Evolutionary conservation across 169 alveolate genomes (phyloP).

Genomic region (Perkinsus marinus): DNA sequence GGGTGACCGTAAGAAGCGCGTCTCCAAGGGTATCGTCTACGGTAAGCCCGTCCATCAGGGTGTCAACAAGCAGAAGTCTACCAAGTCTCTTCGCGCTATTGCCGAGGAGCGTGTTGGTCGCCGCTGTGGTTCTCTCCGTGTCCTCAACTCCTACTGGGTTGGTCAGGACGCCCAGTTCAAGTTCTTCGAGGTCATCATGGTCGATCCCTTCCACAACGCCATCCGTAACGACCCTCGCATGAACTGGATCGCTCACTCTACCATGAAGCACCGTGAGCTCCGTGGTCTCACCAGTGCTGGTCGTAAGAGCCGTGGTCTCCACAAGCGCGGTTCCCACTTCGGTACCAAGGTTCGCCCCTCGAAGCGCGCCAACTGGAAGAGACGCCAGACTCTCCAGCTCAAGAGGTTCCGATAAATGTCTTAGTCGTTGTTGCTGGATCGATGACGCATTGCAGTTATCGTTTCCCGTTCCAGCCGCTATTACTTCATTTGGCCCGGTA

Average conservation of each 20-base stretch:
- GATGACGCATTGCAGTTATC: too few relatives aligned
- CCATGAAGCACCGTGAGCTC: constrained; percentile 94
- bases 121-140: constrained; percentile 86
- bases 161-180: constrained; percentile 97
- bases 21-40: constrained; percentile 94
- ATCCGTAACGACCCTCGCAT: constrained; percentile 94
- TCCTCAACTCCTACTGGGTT: constrained; percentile 98
- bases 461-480: too few relatives aligned
- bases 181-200: constrained; percentile 93
- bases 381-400: constrained; percentile 83
- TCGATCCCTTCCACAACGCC: constrained; percentile 95
- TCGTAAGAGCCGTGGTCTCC: constrained; percentile 52
- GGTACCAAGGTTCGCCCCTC: constrained; percentile 87
- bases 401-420: constrained; percentile 81
- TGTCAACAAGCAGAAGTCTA: constrained; percentile 85
- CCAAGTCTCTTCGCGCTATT: constrained; percentile 83
- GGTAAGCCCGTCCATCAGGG: constrained; percentile 98
- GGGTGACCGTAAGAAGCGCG: constrained; percentile 96
- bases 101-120: constrained; percentile 99
- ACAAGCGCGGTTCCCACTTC: constrained; percentile 2
- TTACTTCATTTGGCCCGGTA: neutral
- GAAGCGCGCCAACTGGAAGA: constrained; percentile 81
- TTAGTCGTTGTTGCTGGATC: neutral
- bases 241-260: constrained; percentile 93
- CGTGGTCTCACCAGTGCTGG: constrained; percentile 93